Evolutionary conservation across 352 stramenopile species (phyloP).

Genomic region (Elongisporangium undulatum): DNA sequence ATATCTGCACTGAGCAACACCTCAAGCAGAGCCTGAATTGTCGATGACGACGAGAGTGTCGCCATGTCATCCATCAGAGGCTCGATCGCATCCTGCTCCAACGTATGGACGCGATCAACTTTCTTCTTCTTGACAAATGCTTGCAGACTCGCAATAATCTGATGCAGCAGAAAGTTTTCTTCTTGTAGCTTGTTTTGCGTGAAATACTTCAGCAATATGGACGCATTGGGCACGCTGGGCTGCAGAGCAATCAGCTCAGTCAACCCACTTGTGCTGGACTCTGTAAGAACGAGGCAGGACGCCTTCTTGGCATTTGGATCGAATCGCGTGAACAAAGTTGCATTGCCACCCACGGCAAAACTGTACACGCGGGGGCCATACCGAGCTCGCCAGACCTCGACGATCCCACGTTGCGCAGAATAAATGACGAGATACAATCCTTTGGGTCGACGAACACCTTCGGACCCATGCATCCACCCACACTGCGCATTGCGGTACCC

Average conservation of each 20-base stretch:
- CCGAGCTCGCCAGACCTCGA: slow-evolving; percentile 79
- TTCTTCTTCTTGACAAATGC: slow-evolving; percentile 69
- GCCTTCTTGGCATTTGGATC: slow-evolving; percentile 26
- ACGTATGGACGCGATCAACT: slow-evolving; percentile 20
- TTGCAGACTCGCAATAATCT: slow-evolving; percentile 68
- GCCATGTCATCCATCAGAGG: slow-evolving; percentile 61
- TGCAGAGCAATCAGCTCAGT: slow-evolving; percentile 65
- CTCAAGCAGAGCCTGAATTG: slow-evolving; percentile 70
- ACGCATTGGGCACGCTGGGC: slow-evolving; percentile 38
- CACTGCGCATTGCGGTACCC: slow-evolving; percentile 80
- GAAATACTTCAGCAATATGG: slow-evolving; percentile 81
- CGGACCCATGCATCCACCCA: slow-evolving; percentile 72
- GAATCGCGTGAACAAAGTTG: slow-evolving; percentile 60
- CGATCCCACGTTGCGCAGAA: slow-evolving; percentile 73
- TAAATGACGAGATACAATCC: slow-evolving; percentile 85
- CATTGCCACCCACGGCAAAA: slow-evolving; percentile 61
- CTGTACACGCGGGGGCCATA: slow-evolving; percentile 73
- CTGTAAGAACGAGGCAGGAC: slow-evolving; percentile 47
- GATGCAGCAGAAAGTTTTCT: slow-evolving; percentile 81
- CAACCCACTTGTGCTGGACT: slow-evolving; percentile 15
- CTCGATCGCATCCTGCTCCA: slow-evolving; percentile 48
- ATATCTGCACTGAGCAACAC: slow-evolving; percentile 61
- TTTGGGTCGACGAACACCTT: slow-evolving; percentile 35
- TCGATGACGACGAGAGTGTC: slow-evolving; percentile 56
- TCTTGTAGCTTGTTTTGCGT: slow-evolving; percentile 84